phyloP scores from a whole-genome alignment of 1,284 basidiomycete genomes.

The Trametes pubescens region DNA sequence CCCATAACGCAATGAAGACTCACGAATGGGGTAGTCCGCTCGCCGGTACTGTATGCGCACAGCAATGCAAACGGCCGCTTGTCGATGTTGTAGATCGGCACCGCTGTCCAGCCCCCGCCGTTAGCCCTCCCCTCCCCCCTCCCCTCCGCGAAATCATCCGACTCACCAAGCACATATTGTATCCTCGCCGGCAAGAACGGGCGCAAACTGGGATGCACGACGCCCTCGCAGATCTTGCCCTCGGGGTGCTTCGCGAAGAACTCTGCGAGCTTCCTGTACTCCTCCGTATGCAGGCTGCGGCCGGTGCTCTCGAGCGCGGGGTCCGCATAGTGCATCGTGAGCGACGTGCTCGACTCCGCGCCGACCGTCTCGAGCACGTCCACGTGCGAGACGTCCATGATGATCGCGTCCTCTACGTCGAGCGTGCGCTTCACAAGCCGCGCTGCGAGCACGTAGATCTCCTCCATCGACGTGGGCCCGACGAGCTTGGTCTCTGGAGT shows the following conservation, averaged over 20 bases:
- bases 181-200: slow-evolving; percentile 82
- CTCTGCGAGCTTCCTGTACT: slow-evolving; percentile 75
- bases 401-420: slow-evolving; percentile 90
- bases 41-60: slow-evolving; percentile 88
- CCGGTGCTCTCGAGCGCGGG: slow-evolving; percentile 52
- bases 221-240: slow-evolving; percentile 86
- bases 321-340: slow-evolving; percentile 63
- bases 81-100: slow-evolving; percentile 94
- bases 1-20: slow-evolving; percentile 38
- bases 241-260: slow-evolving; percentile 85
- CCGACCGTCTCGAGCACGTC: slow-evolving; percentile 84
- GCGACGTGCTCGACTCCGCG: slow-evolving; percentile 69
- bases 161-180: slow-evolving; percentile 85
- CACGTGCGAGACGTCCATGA: slow-evolving; percentile 92
- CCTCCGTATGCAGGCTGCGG: slow-evolving; percentile 65
- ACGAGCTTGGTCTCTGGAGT: slow-evolving; percentile 37
- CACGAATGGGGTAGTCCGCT: slow-evolving; percentile 82
- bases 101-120: slow-evolving; percentile 55
- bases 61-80: slow-evolving; percentile 93
- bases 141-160: neutral
- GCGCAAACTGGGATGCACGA: slow-evolving; percentile 80
- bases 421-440: slow-evolving; percentile 89
- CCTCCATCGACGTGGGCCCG: slow-evolving; percentile 72
- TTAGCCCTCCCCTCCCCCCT: slow-evolving; percentile 5
- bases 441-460: slow-evolving; percentile 88